These are phyloP conservation scores for Boeremia exigua DNA, from an alignment of 2,329 filamentous ascomycete genomes.

Conservation along the genomic window DNA sequence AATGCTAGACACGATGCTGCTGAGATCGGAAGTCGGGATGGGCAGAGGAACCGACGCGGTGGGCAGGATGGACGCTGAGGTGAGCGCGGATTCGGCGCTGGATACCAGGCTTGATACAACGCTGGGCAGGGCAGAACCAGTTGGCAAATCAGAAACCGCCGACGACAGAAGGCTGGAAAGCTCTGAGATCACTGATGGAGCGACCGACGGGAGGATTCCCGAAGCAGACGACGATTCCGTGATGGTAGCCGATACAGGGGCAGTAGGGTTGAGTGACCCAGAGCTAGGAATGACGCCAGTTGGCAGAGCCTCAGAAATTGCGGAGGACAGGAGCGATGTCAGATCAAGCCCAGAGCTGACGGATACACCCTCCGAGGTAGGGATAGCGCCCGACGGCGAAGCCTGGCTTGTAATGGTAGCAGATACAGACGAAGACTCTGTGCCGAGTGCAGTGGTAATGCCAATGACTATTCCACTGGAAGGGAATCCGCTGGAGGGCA, in stretches of 20 bases:
- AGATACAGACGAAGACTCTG: conserved; percentile 16
- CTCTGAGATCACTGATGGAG: conserved; percentile 25
- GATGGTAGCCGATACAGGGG: conserved; percentile 6
- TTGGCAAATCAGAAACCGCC: conserved; percentile 23
- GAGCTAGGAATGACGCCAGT: conserved; percentile 21
- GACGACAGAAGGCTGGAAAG: conserved; percentile 28
- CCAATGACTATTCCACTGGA: conserved; percentile 43
- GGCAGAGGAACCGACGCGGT: conserved; percentile 25
- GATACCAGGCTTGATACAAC: conserved; percentile 27
- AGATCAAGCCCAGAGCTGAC: conserved; percentile 21
- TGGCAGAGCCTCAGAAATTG: conserved; percentile 28
- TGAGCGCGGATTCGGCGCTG: conserved; percentile 18
- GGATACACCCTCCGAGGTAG: conserved; percentile 27
- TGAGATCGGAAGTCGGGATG: conserved; percentile 15
- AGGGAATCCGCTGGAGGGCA: conserved; percentile 10
- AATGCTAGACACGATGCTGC: conserved; percentile 21
- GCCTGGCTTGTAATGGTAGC: conserved; percentile 20
- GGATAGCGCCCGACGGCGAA: conserved; percentile 26
- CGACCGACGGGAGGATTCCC: conserved; percentile 23
- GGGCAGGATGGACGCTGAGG: conserved; percentile 16
- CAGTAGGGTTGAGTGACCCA: conserved; percentile 19
- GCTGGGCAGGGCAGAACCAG: conserved; percentile 25
- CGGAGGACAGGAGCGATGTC: conserved; percentile 25
- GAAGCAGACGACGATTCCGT: conserved; percentile 20
- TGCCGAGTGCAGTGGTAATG: conserved; percentile 45